These are phyloP conservation scores for sorghum (Sorghum bicolor) DNA, from an alignment of 176 grass and related monocot species.

Conservation along the genomic window Sorghum_bicolor_NCBIv3 NC_012876.2:54361501-54362000, in stretches of 20 bases:
- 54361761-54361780: not conserved
- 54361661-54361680: not conserved
- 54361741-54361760: not conserved
- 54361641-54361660: not conserved
- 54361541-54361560: not conserved
- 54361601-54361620: too few species aligned
- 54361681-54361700: not conserved
- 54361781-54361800: not conserved
- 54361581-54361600: conserved; percentile 58
- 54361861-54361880: not conserved
- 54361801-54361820: not conserved
- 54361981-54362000: too few species aligned
- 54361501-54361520: not conserved
- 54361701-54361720: not conserved
- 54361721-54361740: not conserved
- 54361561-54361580: not conserved
- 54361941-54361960: too few species aligned
- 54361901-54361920: not conserved
- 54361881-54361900: too few species aligned
- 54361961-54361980: too few species aligned
- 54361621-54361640: not conserved
- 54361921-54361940: too few species aligned
- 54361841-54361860: not conserved
- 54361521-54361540: not conserved
- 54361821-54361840: not conserved